Evolutionary conservation across 352 stramenopile genomes (phyloP), one percentile per base, ranked within the genome.

Genomic region (Pythium myriotylum): DNA sequence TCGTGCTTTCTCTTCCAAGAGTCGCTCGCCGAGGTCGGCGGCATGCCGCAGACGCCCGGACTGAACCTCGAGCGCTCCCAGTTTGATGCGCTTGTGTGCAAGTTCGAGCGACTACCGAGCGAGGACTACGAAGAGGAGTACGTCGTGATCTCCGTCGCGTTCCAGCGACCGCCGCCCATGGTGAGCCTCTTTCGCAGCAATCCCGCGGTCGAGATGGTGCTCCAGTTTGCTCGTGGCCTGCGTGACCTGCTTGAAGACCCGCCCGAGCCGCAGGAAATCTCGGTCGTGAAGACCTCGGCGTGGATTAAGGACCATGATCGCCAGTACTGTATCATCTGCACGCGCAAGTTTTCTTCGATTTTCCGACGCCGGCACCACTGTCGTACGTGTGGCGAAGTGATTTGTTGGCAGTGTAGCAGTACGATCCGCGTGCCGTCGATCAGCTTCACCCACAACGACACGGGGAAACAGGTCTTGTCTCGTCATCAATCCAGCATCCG

Each of bases 361-460:
- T 93, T 95, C 47, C 84, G 86, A 29, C 83, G 86, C 1, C 82
- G 83, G n/a, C 88, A 96, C 55, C 88, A 96, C 57, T 96, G 88
- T 62, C 86, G 88, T 41, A 91, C 82, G 27, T 96, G 88, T 46
- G 88, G 88, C 7, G 84, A 93, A 73, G 81, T 96, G 35, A 94
- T 96, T 52, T 96, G 88, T 65, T 93, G 83, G 79, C 81, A 91
- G 20, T 95, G 86, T 62, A 94, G 84, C 58, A 89, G 79, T 52
- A 92, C 86, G 48, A 91, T 95, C 23, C 81, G 81, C 17, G 86
- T 93, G 19, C 81, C 86, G 24, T 91, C 84, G 10, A 91, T 92
- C 65, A 94, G 83, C 62, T 94, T 94, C 49, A 86, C 84, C 33
- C 81, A 93, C 59, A 92, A 88, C 52, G 84, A 91, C 43, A 83